These are phyloP conservation scores for Stemphylium vesicarium DNA, from an alignment of 2,329 filamentous ascomycete genomes.

Conservation along the genomic window DNA sequence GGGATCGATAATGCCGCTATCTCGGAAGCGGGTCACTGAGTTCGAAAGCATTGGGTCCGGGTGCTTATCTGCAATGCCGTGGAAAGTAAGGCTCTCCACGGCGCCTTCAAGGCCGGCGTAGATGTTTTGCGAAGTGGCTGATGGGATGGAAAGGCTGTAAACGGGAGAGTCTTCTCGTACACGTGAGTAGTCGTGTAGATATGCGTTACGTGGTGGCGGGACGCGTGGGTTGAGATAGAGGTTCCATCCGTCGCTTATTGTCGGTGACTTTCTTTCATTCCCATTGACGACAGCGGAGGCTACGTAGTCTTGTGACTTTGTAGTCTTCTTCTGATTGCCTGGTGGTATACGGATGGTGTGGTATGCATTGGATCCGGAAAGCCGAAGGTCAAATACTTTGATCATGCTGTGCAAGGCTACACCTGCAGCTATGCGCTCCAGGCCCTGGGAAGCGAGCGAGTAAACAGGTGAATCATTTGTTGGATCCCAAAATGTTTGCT, in stretches of 20 bases:
- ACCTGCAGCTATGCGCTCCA: conserved; percentile 64
- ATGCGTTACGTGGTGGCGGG: conserved; percentile 19
- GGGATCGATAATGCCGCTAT: conserved; percentile 30
- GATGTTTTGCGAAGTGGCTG: conserved; percentile 51
- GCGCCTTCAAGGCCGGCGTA: conserved; percentile 57
- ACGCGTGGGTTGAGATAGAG: conserved; percentile 53
- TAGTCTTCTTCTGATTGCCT: neutral
- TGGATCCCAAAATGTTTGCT: conserved; percentile 60
- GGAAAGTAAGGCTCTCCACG: conserved; percentile 54
- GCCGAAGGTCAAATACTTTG: conserved; percentile 68
- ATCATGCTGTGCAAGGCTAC: conserved; percentile 63
- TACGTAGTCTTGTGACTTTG: conserved; percentile 14
- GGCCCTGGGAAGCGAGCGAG: conserved; percentile 62
- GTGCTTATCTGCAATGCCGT: conserved; percentile 50
- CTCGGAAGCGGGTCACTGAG: conserved; percentile 17
- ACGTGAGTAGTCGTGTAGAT: conserved; percentile 25
- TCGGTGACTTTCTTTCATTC: neutral
- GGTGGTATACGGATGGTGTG: conserved; percentile 35
- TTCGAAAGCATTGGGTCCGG: conserved; percentile 51
- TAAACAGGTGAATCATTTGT: conserved; percentile 66
- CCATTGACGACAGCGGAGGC: conserved; percentile 23
- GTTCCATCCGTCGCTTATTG: conserved; percentile 51
- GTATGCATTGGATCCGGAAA: conserved; percentile 53
- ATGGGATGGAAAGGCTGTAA: conserved; percentile 57
- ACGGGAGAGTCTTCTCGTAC: conserved; percentile 49